Percentiles rank a stretch among this genome's conserved stretches.
Evolutionary conservation across 139 green algal genomes (phyloP).

Genomic region (Eudorina sp.): DNA sequence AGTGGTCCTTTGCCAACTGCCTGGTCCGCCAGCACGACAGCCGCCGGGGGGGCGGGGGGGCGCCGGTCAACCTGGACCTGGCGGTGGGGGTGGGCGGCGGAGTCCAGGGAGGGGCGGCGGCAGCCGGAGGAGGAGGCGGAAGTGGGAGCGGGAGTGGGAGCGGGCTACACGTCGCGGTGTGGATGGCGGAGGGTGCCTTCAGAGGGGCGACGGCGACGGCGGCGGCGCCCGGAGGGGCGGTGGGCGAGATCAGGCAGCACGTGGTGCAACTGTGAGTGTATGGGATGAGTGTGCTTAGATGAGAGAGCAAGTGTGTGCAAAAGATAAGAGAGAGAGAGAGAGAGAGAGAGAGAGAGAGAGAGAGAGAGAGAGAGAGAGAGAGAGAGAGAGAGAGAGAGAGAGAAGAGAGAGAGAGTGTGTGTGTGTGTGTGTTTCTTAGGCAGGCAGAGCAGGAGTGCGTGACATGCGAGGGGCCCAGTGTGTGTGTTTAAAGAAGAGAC

Average conservation of each 20-base stretch:
- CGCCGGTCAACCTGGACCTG: slow-evolving; percentile 19
- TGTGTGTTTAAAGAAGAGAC: no score
- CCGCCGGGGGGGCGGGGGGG: neutral
- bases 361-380: no score
- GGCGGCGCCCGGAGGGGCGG: neutral
- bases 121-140: no score
- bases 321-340: no score
- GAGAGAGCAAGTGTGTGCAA: no score
- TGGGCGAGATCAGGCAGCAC: slow-evolving; percentile 3
- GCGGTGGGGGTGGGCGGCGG: slow-evolving; percentile 11
- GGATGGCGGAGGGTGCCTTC: slow-evolving; percentile 22
- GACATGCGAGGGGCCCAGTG: no score
- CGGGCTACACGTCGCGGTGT: slow-evolving; percentile 22
- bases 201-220: neutral
- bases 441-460: no score
- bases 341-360: no score
- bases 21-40: slow-evolving; percentile 25
- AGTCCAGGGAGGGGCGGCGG: neutral
- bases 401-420: no score
- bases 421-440: no score
- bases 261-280: slow-evolving; percentile 42
- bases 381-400: no score
- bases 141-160: no score
- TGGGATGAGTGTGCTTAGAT: neutral
- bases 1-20: slow-evolving; percentile 61